Evolutionary conservation across 2,329 filamentous ascomycete species (phyloP).

Genomic region (Ophiostoma himal-ulmi): DNA sequence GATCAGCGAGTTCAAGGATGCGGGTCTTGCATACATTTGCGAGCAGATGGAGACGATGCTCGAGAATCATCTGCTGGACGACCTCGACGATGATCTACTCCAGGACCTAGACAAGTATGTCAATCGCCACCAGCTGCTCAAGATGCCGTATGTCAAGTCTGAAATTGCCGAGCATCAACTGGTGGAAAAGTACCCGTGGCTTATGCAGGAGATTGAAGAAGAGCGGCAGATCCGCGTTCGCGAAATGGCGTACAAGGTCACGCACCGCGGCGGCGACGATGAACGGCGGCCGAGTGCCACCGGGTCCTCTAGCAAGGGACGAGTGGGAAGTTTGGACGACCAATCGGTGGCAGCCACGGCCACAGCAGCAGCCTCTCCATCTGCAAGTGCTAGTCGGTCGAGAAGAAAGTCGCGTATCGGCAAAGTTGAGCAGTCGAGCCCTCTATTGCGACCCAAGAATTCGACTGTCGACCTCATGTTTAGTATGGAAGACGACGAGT

Average conservation of each 20-base stretch:
- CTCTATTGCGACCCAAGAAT: slow-evolving; percentile 60
- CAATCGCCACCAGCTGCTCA: slow-evolving; percentile 72
- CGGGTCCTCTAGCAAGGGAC: slow-evolving; percentile 50
- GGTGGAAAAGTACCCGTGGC: slow-evolving; percentile 57
- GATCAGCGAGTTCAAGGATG: slow-evolving; percentile 79
- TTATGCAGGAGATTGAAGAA: slow-evolving; percentile 61
- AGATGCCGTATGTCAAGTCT: slow-evolving; percentile 70
- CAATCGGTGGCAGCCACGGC: neutral
- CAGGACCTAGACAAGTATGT: slow-evolving; percentile 74
- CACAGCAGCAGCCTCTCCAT: slow-evolving; percentile 27
- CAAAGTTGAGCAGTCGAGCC: slow-evolving; percentile 54
- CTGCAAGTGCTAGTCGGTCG: slow-evolving; percentile 40
- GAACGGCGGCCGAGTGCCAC: neutral
- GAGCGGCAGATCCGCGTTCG: slow-evolving; percentile 65
- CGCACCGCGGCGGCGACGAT: slow-evolving; percentile 54
- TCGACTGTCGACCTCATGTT: slow-evolving; percentile 79
- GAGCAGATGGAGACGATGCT: slow-evolving; percentile 87
- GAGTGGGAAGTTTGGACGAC: slow-evolving; percentile 62
- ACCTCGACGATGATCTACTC: slow-evolving; percentile 78
- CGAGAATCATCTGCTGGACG: slow-evolving; percentile 80
- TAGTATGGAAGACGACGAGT: slow-evolving; percentile 79
- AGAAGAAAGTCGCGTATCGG: slow-evolving; percentile 43
- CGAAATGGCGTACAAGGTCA: slow-evolving; percentile 65
- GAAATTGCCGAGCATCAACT: slow-evolving; percentile 63
- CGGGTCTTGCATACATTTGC: slow-evolving; percentile 83